A percentile compares a stretch with the other conserved stretches of the same genome.
Conservation (phyloP, 2,329 filamentous ascomycete genomes). For the Remersonia thermophila region DNA sequence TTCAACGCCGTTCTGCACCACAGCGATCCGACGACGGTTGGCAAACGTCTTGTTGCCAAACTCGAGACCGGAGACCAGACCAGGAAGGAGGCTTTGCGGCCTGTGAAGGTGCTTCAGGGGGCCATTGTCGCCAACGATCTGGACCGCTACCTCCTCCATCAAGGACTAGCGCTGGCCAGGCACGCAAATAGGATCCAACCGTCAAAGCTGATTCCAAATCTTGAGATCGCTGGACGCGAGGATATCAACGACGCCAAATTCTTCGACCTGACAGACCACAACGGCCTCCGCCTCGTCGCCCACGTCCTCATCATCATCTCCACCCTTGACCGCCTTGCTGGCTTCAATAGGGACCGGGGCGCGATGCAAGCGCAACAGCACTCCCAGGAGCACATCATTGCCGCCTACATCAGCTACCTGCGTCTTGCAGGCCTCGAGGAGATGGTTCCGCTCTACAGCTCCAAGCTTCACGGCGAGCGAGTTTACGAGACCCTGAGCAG, state of each 20-base stretch:
- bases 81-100: slow-evolving; percentile 39
- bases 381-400: slow-evolving; percentile 62
- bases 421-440: slow-evolving; percentile 61
- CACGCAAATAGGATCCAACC: slow-evolving; percentile 31
- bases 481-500: slow-evolving; percentile 60
- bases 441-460: slow-evolving; percentile 78
- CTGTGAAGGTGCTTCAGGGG: slow-evolving; percentile 49
- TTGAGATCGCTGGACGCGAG: slow-evolving; percentile 23
- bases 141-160: slow-evolving; percentile 44
- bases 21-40: slow-evolving; percentile 40
- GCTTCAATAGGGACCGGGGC: slow-evolving; percentile 25
- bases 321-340: slow-evolving; percentile 42
- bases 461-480: slow-evolving; percentile 54
- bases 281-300: slow-evolving; percentile 55
- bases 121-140: slow-evolving; percentile 57
- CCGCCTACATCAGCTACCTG: slow-evolving; percentile 71
- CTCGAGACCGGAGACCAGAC: slow-evolving; percentile 46
- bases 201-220: slow-evolving; percentile 33
- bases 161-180: slow-evolving; percentile 41
- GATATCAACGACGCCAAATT: slow-evolving; percentile 33
- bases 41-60: slow-evolving; percentile 46
- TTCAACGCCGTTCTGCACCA: slow-evolving; percentile 55
- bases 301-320: slow-evolving; percentile 56
- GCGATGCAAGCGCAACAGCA: slow-evolving; percentile 24
- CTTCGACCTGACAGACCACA: slow-evolving; percentile 44